Evolutionary conservation across 352 stramenopile species (phyloP).

Genomic region (Hyphochytrium catenoides): DNA sequence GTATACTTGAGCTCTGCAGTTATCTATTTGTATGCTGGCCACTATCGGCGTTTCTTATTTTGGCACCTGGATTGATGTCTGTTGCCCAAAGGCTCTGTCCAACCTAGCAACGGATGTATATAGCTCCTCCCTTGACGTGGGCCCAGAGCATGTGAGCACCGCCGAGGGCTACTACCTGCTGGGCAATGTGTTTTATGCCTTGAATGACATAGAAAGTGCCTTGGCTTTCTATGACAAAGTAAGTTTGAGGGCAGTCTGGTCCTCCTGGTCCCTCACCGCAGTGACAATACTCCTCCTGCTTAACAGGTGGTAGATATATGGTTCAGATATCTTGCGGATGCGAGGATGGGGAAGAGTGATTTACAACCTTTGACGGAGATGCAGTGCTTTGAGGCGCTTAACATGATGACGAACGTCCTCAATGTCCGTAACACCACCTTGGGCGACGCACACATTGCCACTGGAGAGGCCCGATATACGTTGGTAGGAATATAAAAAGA

Average conservation of each 20-base stretch:
- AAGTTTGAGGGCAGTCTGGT: too few species aligned
- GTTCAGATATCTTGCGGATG: slow-evolving; percentile 29
- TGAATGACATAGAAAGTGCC: slow-evolving; percentile 17
- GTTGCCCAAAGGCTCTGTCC: too few species aligned
- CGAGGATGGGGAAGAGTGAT: slow-evolving; percentile 11
- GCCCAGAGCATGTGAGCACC: slow-evolving; percentile 25
- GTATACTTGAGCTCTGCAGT: too few species aligned
- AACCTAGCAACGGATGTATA: slow-evolving; percentile 29
- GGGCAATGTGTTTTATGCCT: slow-evolving; percentile 25
- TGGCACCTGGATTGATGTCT: too few species aligned
- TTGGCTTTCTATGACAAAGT: slow-evolving; percentile 24
- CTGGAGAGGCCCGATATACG: slow-evolving; percentile 11
- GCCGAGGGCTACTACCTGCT: slow-evolving; percentile 25
- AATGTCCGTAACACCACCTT: slow-evolving; percentile 16
- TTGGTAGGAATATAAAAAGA: too few species aligned
- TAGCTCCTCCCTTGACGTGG: slow-evolving; percentile 17
- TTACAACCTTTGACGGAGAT: slow-evolving; percentile 13
- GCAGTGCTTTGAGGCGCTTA: slow-evolving; percentile 17
- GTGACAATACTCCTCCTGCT: too few species aligned
- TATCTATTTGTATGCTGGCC: too few species aligned
- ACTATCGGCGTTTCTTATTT: too few species aligned
- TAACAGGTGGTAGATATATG: slow-evolving; percentile 34
- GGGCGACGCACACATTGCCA: slow-evolving; percentile 24
- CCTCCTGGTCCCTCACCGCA: too few species aligned
- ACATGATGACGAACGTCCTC: slow-evolving; percentile 20